A percentile compares a stretch with the other conserved stretches of the same genome.
Evolutionary conservation across 2,329 filamentous ascomycete genomes (phyloP).

Genomic region (Aspergillus hiratsukae): DNA sequence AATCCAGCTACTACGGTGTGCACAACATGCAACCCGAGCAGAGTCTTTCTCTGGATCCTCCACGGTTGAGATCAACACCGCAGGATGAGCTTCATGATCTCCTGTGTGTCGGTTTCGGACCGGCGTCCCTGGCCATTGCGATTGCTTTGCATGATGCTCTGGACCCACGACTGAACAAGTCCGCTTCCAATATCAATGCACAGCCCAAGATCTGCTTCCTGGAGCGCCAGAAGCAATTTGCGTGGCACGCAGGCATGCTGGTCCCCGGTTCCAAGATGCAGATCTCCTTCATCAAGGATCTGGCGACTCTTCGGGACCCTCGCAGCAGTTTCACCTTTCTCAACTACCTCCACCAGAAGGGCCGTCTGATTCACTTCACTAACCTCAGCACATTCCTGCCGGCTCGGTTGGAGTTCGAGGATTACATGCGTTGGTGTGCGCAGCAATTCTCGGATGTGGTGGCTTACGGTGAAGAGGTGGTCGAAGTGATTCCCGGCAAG

Average conservation of each 20-base stretch:
- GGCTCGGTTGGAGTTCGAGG: constrained; percentile 82
- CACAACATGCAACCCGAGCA: constrained; percentile 20
- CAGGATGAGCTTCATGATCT: constrained; percentile 71
- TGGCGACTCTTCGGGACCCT: constrained; percentile 83
- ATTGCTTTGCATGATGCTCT: constrained; percentile 82
- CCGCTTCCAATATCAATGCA: constrained; percentile 32
- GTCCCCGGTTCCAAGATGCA: constrained; percentile 93
- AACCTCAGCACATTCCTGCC: constrained; percentile 88
- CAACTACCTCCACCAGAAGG: constrained; percentile 82
- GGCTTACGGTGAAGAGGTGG: constrained; percentile 71
- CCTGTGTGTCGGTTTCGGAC: constrained; percentile 87
- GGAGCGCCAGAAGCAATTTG: constrained; percentile 77
- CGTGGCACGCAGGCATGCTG: constrained; percentile 95
- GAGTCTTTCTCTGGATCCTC: constrained; percentile 21
- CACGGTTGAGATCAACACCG: constrained; percentile 50
- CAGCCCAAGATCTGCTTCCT: constrained; percentile 76
- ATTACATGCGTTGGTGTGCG: constrained; percentile 92
- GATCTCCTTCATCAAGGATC: constrained; percentile 94
- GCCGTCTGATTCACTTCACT: constrained; percentile 81
- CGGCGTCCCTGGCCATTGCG: constrained; percentile 82
- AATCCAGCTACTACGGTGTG: constrained; percentile 23
- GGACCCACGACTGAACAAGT: constrained; percentile 43
- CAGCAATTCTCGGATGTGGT: constrained; percentile 69
- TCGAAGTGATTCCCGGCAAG: constrained; percentile 62
- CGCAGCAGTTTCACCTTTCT: constrained; percentile 90